Base-by-base conservation (phyloP, 306 rosid species). In the Castanea mollissima region DNA sequence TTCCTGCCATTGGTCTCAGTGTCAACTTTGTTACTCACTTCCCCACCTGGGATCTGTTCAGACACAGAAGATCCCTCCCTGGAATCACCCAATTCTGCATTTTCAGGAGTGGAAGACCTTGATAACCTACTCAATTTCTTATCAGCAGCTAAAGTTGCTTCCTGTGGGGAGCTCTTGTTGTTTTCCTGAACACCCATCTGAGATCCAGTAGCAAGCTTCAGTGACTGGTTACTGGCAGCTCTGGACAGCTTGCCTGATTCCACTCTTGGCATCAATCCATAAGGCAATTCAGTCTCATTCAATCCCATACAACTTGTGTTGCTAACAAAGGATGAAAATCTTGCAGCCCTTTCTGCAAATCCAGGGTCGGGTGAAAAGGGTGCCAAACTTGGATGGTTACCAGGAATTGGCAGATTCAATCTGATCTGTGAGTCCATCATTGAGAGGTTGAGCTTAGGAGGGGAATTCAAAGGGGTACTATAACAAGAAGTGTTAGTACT, bases 11-110 rank as follows among this genome's bases (percentile, higher is more conserved):
- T 85, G 38, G 55, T 12, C 32, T 46, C 87, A 13, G 35, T 78
- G 64, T 83, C 87, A 46, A 69, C 71, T 79, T 85, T 87, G 59
- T 67, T 67, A 31, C 85, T 72, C 49, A 58, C 70, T 63, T 81
- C 87, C 76, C 87, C 83, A 73, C 70, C 41, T 69, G 88, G 84
- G 78, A 80, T 84, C 87, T 86, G 92, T 74, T 86, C 90, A 55
- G 92, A 89, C 55, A 86, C 85, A 3, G 90, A 82, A 52, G 92
- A 89, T 59, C 90, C 92, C 35, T 89, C 92, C 77, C 85, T 76
- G 20, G 92, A 86, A 76, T 84, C 88, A 6, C 78, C 84, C 52
- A 86, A 76, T 69, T 86, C 89, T 19, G 78, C 82, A 55, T 88
- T 85, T 71, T 87, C 90, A 5, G 86, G 90, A 16, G 90, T 87